A percentile compares a stretch with the other conserved stretches of the same genome.
Evolutionary conservation across 176 grass and related monocot species (phyloP).

Genomic region (Rhipidocladum racemiflorum): DNA sequence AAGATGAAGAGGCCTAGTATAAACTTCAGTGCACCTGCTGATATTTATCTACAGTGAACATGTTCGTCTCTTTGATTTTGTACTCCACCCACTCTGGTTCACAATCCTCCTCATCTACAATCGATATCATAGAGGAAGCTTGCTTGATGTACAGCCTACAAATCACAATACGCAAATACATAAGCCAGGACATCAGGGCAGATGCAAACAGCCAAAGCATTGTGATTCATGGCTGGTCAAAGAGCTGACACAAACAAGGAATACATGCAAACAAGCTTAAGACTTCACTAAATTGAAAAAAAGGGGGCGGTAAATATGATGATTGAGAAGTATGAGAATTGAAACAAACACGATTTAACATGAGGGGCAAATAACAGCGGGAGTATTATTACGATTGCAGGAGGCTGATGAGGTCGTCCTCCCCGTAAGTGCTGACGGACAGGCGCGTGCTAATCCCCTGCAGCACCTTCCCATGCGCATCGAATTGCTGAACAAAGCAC

Average conservation of each 20-base stretch:
- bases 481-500: slow-evolving; percentile 71
- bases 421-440: slow-evolving; percentile 79
- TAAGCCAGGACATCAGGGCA: neutral
- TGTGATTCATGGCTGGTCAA: neutral
- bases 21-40: slow-evolving; percentile 65
- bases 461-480: slow-evolving; percentile 56
- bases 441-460: slow-evolving; percentile 71
- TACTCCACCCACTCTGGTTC: slow-evolving; percentile 91
- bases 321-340: neutral
- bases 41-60: slow-evolving; percentile 93
- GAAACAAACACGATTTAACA: neutral
- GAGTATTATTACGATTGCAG: slow-evolving; percentile 71
- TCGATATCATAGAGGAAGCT: slow-evolving; percentile 59
- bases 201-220: neutral
- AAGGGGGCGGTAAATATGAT: neutral
- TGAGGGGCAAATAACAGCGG: neutral
- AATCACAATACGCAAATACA: slow-evolving; percentile 6
- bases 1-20: neutral
- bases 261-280: neutral
- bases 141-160: slow-evolving; percentile 91
- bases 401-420: slow-evolving; percentile 82
- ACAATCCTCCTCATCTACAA: slow-evolving; percentile 47
- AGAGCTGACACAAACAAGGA: neutral
- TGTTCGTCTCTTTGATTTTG: slow-evolving; percentile 97
- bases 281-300: neutral